phyloP scores from a whole-genome alignment of 1,139 yeast genomes.

The Yarrowia galli region DNA sequence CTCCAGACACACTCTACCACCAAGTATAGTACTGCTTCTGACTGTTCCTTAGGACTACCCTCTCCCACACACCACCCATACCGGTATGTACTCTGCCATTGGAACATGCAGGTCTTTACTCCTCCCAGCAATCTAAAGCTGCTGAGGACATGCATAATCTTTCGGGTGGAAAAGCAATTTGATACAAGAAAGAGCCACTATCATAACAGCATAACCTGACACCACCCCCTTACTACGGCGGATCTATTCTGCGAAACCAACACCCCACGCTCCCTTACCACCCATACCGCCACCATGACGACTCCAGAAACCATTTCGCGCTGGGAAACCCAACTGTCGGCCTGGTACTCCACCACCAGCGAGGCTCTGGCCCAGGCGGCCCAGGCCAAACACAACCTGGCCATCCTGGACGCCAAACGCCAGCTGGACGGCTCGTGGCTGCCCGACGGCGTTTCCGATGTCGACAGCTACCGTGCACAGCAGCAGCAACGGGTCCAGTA shows the following conservation, averaged over 20 bases:
- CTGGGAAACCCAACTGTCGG: slow-evolving; percentile 33
- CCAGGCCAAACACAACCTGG: slow-evolving; percentile 21
- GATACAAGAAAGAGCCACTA: slow-evolving; percentile 13
- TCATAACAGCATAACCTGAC: slow-evolving; percentile 2
- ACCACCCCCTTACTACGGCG: background rate
- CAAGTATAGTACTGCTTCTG: no score
- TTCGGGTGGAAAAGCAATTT: slow-evolving; percentile 5
- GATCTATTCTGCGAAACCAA: no score
- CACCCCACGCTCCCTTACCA: background rate
- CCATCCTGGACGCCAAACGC: slow-evolving; percentile 15
- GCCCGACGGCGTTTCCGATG: slow-evolving; percentile 19
- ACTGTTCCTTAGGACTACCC: no score
- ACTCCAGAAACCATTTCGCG: slow-evolving; percentile 22
- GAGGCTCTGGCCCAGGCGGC: slow-evolving; percentile 23
- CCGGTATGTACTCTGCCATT: background rate
- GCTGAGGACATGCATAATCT: slow-evolving; percentile 14
- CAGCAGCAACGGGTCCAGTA: slow-evolving; percentile 1
- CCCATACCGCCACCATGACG: background rate
- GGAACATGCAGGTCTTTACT: no score
- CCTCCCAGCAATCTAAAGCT: slow-evolving; percentile 30
- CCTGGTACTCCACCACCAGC: slow-evolving; percentile 2
- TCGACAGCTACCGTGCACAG: slow-evolving; percentile 9
- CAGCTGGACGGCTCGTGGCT: slow-evolving; percentile 30
- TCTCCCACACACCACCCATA: no score
- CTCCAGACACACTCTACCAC: no score